phyloP scores from a whole-genome alignment of 2,329 filamentous ascomycete species.

The Calonectria pseudoturangicola region DNA sequence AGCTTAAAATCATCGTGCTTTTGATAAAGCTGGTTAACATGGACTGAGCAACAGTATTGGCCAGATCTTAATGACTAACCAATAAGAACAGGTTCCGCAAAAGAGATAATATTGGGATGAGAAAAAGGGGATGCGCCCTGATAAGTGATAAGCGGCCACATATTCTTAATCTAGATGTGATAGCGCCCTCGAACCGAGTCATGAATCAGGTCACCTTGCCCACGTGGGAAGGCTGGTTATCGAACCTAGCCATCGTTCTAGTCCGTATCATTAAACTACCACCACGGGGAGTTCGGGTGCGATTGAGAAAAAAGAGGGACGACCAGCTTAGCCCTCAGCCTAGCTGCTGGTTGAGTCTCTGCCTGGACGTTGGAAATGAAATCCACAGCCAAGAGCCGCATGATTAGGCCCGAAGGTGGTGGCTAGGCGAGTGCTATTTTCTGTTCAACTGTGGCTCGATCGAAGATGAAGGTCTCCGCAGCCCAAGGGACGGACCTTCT shows the following conservation, averaged over 20 bases:
- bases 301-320: not conserved
- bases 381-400: not conserved
- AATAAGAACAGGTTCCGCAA: too few species aligned
- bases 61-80: too few species aligned
- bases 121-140: too few species aligned
- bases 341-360: not conserved
- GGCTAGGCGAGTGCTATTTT: not conserved
- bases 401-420: conserved; percentile 3
- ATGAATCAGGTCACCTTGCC: not conserved
- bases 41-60: too few species aligned
- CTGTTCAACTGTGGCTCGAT: not conserved
- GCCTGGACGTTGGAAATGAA: not conserved
- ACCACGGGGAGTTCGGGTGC: not conserved
- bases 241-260: not conserved
- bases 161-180: too few species aligned
- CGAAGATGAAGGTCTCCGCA: not conserved
- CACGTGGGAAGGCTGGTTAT: not conserved
- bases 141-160: too few species aligned
- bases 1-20: too few species aligned
- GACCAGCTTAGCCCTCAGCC: not conserved
- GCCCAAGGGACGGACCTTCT: not conserved
- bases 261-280: not conserved
- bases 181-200: not conserved
- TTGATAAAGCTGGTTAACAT: too few species aligned
- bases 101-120: too few species aligned